phyloP scores from a whole-genome alignment of 495 filamentous ascomycete genomes.

The Daldinia concentrica region DNA sequence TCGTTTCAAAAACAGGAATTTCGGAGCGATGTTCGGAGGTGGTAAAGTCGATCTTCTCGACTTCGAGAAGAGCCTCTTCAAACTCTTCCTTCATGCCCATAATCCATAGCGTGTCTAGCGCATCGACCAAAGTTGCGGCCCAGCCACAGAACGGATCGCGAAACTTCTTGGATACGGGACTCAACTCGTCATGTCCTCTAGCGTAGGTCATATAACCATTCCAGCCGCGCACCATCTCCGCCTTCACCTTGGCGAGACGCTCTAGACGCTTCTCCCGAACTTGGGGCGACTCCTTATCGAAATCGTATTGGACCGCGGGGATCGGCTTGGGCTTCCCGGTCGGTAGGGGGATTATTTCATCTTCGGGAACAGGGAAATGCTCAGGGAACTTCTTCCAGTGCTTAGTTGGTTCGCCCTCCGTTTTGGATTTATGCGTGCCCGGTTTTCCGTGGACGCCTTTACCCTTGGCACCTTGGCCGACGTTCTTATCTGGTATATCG shows the following conservation, averaged over 20 bases:
- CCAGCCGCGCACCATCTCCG: conserved; percentile 83
- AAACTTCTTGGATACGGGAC: conserved; percentile 68
- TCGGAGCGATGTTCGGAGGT: conserved; percentile 65
- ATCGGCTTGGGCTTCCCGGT: conserved; percentile 72
- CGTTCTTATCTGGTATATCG: conserved; percentile 48
- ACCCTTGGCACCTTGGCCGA: conserved; percentile 45
- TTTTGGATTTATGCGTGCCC: conserved; percentile 21
- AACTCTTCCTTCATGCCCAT: conserved; percentile 93
- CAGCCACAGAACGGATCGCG: conserved; percentile 89
- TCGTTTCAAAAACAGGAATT: conserved; percentile 88
- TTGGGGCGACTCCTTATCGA: conserved; percentile 68
- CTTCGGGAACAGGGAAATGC: conserved; percentile 74
- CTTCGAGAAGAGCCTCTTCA: conserved; percentile 78
- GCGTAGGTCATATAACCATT: conserved; percentile 82
- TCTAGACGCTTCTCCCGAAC: conserved; percentile 69
- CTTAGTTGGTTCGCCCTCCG: conserved; percentile 39
- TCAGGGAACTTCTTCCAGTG: conserved; percentile 79
- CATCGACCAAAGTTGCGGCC: conserved; percentile 93
- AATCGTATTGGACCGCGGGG: conserved; percentile 77
- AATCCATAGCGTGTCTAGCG: conserved; percentile 95
- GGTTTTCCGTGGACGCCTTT: conserved; percentile 34
- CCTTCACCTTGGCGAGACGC: conserved; percentile 74
- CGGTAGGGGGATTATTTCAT: conserved; percentile 78
- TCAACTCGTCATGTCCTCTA: conserved; percentile 86
- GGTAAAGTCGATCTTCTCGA: conserved; percentile 89